These are phyloP conservation scores for Xerocomus potaroensis DNA, from an alignment of 768 basidiomycete species.

Conservation along the genomic window DNA sequence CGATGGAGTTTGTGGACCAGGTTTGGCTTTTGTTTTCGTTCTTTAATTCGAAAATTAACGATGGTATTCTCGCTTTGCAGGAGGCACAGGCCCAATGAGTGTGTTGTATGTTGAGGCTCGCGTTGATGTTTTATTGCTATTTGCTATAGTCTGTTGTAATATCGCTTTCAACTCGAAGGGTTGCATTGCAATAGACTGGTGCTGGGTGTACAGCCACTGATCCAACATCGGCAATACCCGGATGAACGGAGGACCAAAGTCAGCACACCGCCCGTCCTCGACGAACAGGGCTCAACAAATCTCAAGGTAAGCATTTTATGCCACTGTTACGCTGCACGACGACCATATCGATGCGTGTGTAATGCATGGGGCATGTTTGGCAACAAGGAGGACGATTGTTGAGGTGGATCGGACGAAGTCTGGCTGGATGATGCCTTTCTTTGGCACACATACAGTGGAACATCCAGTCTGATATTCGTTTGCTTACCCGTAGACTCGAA, in stretches of 20 bases:
- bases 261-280: slow-evolving; percentile 4
- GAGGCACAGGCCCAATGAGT: slow-evolving; percentile 46
- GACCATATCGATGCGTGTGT: not conserved
- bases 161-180: not conserved
- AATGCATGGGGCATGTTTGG: too few relatives aligned
- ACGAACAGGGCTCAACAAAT: slow-evolving; percentile 26
- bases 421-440: slow-evolving; percentile 22
- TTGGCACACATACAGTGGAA: too few relatives aligned
- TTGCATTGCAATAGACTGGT: too few relatives aligned
- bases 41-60: slow-evolving; percentile 1
- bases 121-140: slow-evolving; percentile 17
- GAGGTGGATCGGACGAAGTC: slow-evolving; percentile 19
- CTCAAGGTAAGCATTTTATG: slow-evolving; percentile 24
- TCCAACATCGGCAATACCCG: slow-evolving; percentile 23
- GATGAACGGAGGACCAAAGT: not conserved
- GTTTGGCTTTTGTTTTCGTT: slow-evolving; percentile 32
- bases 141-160: slow-evolving; percentile 12
- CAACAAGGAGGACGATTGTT: not conserved
- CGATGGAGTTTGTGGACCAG: slow-evolving; percentile 93
- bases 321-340: not conserved
- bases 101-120: not conserved
- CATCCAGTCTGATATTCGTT: not conserved
- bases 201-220: slow-evolving; percentile 20
- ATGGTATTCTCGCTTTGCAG: slow-evolving; percentile 21
- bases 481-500: slow-evolving; percentile 10